These are phyloP conservation scores for Leucaena leucocephala DNA, from an alignment of 306 rosid genomes.

Conservation along the genomic window DNA sequence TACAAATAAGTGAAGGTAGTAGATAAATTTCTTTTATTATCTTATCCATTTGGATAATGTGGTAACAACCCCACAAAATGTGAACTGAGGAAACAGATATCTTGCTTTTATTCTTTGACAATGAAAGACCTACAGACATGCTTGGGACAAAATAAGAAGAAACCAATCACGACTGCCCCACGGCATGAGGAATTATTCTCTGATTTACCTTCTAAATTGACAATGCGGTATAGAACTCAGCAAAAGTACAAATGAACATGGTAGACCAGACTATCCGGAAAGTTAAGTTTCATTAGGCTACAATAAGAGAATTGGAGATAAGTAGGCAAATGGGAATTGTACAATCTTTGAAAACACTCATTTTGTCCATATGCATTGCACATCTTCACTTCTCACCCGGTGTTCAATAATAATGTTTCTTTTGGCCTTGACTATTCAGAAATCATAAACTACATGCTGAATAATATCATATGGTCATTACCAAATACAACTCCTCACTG, in stretches of 20 bases:
- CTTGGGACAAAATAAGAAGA: not conserved
- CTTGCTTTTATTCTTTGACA: constrained; percentile 5
- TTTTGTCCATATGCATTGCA: constrained; percentile 1
- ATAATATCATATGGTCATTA: not conserved
- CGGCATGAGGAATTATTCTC: not conserved
- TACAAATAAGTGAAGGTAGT: not conserved
- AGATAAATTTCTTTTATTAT: not conserved
- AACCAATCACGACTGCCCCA: not conserved
- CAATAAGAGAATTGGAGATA: not conserved
- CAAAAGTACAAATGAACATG: constrained; percentile 2
- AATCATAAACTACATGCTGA: not conserved
- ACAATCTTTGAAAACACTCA: not conserved
- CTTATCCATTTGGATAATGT: not conserved
- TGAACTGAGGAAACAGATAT: not conserved
- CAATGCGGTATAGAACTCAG: not conserved
- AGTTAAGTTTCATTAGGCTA: not conserved
- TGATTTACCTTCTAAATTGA: not conserved
- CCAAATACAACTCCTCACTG: not conserved
- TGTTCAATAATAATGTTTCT: not conserved
- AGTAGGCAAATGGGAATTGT: too few relatives aligned
- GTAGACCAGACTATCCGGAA: not conserved
- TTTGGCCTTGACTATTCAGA: not conserved
- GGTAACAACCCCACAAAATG: not conserved
- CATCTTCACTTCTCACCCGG: not conserved
- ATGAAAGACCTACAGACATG: not conserved